Evolutionary conservation across 78 protist genomes (phyloP), one percentile per base, ranked within the genome.

Genomic region (Ministeria vibrans): DNA sequence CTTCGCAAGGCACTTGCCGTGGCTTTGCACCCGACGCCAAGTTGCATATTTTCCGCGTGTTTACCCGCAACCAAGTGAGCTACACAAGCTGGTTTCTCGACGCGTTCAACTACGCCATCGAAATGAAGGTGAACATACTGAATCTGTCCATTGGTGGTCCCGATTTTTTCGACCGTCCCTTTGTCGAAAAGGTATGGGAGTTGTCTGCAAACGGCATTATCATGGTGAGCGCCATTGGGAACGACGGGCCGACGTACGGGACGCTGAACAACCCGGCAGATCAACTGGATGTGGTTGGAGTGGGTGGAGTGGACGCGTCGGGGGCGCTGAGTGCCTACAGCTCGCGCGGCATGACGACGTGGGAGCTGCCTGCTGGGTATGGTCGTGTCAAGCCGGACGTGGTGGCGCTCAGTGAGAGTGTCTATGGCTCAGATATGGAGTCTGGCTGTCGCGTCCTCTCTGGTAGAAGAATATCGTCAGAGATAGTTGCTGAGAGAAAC

Each of bases 321-420:
- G 86, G 75, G 15, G 4, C 38, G 20, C 18, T 87, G 5, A 77
- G 88, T 0, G 5, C 25, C 28, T 93, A 86, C 42, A 90, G 92
- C 44, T 88, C 92, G 43, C 39, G 94, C 9, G 91, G 95, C 25
- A 92, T 94, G 96, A 96, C 99, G 27, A 75, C 87, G 30, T 92
- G 97, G 97, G 98, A 96, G 87, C 71, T 91, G 2, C 96, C 98
- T 0, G 22, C 0, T 0, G 99, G 99, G 2, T 90, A 92, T 77
- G 99, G 99, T 7, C 80, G 98, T 27, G 87, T 92, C 59, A 96
- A 95, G 80, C 99, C 99, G 1, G 99, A 96, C 55, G 5, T 96
- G 0, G 86, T 96, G 9, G 71, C 97, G 11, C 79, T 73, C 75
- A 95, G 96, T 4, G 13, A 44, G 0, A 7, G n/a, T 25, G 85